Base-by-base conservation (phyloP, 306 rosid genomes). In the Prunus campanulata region DNA sequence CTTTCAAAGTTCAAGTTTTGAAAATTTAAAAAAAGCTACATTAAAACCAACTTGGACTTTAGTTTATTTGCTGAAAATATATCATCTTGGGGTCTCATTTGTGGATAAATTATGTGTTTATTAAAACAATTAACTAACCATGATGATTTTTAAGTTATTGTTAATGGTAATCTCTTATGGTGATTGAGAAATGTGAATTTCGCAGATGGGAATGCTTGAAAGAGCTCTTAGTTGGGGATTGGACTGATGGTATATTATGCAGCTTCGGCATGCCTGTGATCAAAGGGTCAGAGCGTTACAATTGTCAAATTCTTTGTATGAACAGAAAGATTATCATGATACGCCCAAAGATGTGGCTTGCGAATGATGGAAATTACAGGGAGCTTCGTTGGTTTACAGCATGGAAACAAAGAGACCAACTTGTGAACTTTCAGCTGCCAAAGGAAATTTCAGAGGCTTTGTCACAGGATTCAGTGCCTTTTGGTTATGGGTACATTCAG, bases 381-480 rank as follows among this genome's bases (percentile, higher is more conserved):
- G 99, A 95, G 72, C 97, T 95, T 11, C 81, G 99, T 25, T 95
- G 99, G 99, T 95, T 95, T 79, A 95, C 99, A 0, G 97, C 97
- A 2, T 95, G 97, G 99, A 95, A 95, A 79, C 85, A 79, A 68
- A 89, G 73, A 50, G 93, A 87, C 68, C 81, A 91, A 44, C 97
- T 95, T 67, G 89, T 71, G 56, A 88, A 92, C 72, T 95, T 95
- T 88, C 97, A 80, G 81, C 73, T 95, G 35, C 99, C 99, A 2
- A n/a, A 6, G 51, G 90, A 83, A 56, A 79, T 95, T 66, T 83
- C 97, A 47, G 80, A 89, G 81, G 92, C 91, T 19, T 63, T 91
- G 47, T 83, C 87, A 14, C 99, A 95, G 78, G 79, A 75, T 12
- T 86, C 89, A 0, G 97, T 71, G 60, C 97, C 99, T 9, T 95